Percentiles rank a stretch among this genome's conserved stretches.
phyloP scores from a whole-genome alignment of 768 basidiomycete genomes.

The Mrakia hoshinonis region DNA sequence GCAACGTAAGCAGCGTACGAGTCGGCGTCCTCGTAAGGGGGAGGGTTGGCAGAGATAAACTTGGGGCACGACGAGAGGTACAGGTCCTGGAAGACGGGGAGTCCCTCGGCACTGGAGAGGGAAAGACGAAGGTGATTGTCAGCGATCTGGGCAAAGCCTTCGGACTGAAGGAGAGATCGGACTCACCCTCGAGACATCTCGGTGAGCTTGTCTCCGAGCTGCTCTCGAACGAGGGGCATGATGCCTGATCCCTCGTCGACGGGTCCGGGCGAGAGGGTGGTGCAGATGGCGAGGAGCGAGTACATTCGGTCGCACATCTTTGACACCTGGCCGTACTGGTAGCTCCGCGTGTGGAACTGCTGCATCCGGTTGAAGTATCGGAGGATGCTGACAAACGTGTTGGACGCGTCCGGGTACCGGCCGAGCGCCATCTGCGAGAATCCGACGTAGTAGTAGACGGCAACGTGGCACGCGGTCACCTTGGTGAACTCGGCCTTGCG shows the following conservation, averaged over 20 bases:
- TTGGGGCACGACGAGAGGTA: constrained; percentile 93
- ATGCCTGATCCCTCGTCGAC: constrained; percentile 74
- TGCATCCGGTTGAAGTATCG: constrained; percentile 94
- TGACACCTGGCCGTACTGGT: constrained; percentile 84
- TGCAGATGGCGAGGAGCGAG: constrained; percentile 85
- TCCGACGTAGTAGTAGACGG: constrained; percentile 70
- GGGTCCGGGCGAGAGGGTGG: constrained; percentile 81
- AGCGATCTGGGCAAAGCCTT: neutral
- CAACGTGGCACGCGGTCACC: constrained; percentile 39
- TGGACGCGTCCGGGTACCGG: constrained; percentile 89
- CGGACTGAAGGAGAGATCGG: neutral
- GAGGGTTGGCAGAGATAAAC: constrained; percentile 89
- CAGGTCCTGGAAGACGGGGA: constrained; percentile 79
- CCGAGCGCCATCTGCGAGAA: constrained; percentile 94
- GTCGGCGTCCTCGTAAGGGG: constrained; percentile 75
- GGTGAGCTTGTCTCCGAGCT: constrained; percentile 80
- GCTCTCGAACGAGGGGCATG: constrained; percentile 82
- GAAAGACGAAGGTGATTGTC: neutral
- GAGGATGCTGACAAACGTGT: constrained; percentile 80
- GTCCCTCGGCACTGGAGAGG: constrained; percentile 48
- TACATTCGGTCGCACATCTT: constrained; percentile 98
- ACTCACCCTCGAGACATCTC: constrained; percentile 78
- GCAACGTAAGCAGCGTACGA: constrained; percentile 50
- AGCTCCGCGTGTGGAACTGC: constrained; percentile 91
- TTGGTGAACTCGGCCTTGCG: constrained; percentile 49